Evolutionary conservation across 768 basidiomycete genomes (phyloP).

Genomic region (Austroboletus eburneus): DNA sequence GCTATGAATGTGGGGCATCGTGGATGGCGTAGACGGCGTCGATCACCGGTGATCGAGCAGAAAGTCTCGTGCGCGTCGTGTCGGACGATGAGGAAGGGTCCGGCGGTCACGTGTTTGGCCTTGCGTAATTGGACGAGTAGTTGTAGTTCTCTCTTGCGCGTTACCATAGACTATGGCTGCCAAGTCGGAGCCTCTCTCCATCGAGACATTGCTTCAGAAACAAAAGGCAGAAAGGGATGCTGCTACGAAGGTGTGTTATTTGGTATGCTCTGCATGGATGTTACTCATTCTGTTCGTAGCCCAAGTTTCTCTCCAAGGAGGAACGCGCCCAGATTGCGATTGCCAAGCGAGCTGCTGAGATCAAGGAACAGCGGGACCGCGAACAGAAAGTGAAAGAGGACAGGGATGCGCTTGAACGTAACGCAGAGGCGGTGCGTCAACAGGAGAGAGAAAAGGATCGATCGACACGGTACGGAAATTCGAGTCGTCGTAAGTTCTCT

Average conservation of each 20-base stretch:
- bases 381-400: constrained; percentile 59
- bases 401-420: constrained; percentile 68
- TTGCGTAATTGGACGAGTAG: constrained; percentile 6
- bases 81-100: constrained; percentile 16
- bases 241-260: constrained; percentile 69
- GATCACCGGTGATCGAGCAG: constrained; percentile 19
- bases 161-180: constrained; percentile 46
- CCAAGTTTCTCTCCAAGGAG: constrained; percentile 91
- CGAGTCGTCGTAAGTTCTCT: constrained; percentile 27
- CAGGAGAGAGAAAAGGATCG: constrained; percentile 42
- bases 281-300: constrained; percentile 44
- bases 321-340: constrained; percentile 88
- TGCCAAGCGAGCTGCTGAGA: constrained; percentile 79
- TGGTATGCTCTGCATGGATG: background rate
- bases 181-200: constrained; percentile 72
- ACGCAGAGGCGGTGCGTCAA: constrained; percentile 64
- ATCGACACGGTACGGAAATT: constrained; percentile 37
- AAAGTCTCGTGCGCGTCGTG: constrained; percentile 19
- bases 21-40: constrained; percentile 12
- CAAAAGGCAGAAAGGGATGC: constrained; percentile 89
- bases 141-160: background rate
- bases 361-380: constrained; percentile 63
- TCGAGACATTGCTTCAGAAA: constrained; percentile 80
- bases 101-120: constrained; percentile 17
- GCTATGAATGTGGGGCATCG: constrained; percentile 8